Conservation (phyloP, 2,329 filamentous ascomycete genomes). For the Paracoccidioides brasiliensis region DNA sequence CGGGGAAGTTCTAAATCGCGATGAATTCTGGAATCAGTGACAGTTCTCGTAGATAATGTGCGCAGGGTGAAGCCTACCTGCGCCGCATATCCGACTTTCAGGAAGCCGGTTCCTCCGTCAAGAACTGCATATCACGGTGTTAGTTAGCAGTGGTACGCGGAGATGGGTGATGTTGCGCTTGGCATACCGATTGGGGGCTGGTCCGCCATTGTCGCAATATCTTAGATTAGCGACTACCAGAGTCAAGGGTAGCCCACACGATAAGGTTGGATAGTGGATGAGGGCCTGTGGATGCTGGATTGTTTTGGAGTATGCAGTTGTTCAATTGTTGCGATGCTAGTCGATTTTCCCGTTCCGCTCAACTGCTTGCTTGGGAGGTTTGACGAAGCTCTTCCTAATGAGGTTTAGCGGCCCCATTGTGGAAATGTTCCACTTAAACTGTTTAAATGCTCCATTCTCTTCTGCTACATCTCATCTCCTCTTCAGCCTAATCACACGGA, state of each 20-base stretch:
- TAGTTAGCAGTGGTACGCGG: constrained; percentile 20
- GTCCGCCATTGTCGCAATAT: constrained; percentile 30
- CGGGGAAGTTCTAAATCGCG: constrained; percentile 76
- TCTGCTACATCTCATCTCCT: neutral
- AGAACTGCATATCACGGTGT: constrained; percentile 53
- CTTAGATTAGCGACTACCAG: neutral
- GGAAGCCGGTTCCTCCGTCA: constrained; percentile 98
- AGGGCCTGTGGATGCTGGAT: neutral
- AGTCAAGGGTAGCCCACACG: neutral
- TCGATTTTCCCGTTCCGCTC: neutral
- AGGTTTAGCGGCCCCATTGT: neutral
- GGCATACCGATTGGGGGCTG: constrained; percentile 35
- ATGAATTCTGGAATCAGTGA: neutral
- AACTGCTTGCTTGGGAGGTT: neutral
- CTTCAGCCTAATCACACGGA: neutral
- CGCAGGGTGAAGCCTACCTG: constrained; percentile 40
- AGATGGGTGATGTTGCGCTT: constrained; percentile 14
- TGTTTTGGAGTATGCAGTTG: neutral
- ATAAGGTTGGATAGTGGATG: neutral
- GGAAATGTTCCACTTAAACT: neutral
- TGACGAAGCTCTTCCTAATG: constrained; percentile 1
- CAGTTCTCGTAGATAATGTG: neutral
- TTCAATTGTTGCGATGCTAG: neutral
- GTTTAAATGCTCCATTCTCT: no score
- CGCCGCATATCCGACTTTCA: constrained; percentile 97